These are phyloP conservation scores for Saccharata proteae DNA, from an alignment of 2,329 filamentous ascomycete species.

Conservation along the genomic window DNA sequence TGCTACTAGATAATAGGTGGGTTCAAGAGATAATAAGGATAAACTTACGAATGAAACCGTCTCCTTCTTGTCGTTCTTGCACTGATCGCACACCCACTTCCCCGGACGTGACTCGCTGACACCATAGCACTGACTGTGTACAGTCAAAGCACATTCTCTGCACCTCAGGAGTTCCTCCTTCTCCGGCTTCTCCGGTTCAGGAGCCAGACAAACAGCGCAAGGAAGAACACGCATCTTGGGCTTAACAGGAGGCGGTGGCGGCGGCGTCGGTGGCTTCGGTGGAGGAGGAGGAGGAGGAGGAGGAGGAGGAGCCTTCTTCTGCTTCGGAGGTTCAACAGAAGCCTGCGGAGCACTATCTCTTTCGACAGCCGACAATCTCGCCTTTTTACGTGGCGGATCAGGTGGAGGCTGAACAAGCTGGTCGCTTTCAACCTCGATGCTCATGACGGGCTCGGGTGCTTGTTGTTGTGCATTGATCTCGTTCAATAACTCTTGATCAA, in stretches of 20 bases:
- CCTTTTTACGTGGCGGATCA: slow-evolving; percentile 50
- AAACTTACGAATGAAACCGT: slow-evolving; percentile 72
- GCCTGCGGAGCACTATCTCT: slow-evolving; percentile 36
- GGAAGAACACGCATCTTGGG: slow-evolving; percentile 69
- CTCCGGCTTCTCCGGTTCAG: slow-evolving; percentile 60
- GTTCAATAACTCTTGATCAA: slow-evolving; percentile 85
- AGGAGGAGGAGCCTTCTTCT: slow-evolving; percentile 44
- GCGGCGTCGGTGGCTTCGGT: slow-evolving; percentile 37
- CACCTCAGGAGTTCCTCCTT: slow-evolving; percentile 52
- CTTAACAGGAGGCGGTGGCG: slow-evolving; percentile 58
- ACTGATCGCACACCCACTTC: slow-evolving; percentile 96
- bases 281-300: slow-evolving; percentile 39
- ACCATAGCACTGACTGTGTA: slow-evolving; percentile 91
- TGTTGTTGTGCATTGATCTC: slow-evolving; percentile 37
- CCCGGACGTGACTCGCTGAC: slow-evolving; percentile 55
- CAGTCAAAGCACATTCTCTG: slow-evolving; percentile 77
- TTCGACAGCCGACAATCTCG: slow-evolving; percentile 34
- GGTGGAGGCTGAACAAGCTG: slow-evolving; percentile 12
- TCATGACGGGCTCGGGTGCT: slow-evolving; percentile 14
- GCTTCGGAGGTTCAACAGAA: slow-evolving; percentile 31
- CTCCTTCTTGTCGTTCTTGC: slow-evolving; percentile 83
- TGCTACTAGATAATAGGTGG: too few relatives aligned
- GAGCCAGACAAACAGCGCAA: slow-evolving; percentile 70
- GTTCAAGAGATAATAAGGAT: not conserved
- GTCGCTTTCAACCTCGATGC: slow-evolving; percentile 12